These are phyloP conservation scores for Flaveria bidentis DNA, from an alignment of 129 eudicot species.

Conservation along the genomic window DNA sequence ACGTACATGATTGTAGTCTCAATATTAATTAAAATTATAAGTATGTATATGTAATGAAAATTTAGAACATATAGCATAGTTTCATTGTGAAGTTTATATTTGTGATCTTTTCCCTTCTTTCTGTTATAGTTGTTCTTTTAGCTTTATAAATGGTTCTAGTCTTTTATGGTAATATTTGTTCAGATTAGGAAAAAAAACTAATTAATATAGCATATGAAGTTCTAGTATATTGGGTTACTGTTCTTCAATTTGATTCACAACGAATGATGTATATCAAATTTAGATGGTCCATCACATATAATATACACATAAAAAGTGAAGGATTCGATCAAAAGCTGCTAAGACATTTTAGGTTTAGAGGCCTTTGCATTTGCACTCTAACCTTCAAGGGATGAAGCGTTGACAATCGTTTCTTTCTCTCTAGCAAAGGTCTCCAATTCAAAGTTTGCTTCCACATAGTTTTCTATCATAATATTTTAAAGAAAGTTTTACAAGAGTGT, in stretches of 20 bases:
- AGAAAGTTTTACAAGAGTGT: no score
- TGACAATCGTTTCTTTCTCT: no score
- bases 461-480: no score
- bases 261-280: background rate
- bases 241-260: background rate
- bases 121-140: background rate
- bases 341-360: background rate
- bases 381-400: no score
- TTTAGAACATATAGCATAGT: no score
- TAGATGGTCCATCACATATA: no score
- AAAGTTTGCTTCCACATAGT: no score
- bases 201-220: background rate
- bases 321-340: background rate
- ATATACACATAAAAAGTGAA: background rate
- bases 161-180: background rate
- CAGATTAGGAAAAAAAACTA: no score
- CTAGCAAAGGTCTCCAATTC: no score
- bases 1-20: background rate
- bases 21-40: background rate
- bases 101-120: slow-evolving; percentile 14
- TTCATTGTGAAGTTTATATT: background rate
- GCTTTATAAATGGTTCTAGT: background rate
- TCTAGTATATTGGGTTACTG: background rate
- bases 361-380: background rate
- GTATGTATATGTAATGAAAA: background rate